Conservation (phyloP, 2,329 filamentous ascomycete species). For the Chaetothyriales sp. region DNA sequence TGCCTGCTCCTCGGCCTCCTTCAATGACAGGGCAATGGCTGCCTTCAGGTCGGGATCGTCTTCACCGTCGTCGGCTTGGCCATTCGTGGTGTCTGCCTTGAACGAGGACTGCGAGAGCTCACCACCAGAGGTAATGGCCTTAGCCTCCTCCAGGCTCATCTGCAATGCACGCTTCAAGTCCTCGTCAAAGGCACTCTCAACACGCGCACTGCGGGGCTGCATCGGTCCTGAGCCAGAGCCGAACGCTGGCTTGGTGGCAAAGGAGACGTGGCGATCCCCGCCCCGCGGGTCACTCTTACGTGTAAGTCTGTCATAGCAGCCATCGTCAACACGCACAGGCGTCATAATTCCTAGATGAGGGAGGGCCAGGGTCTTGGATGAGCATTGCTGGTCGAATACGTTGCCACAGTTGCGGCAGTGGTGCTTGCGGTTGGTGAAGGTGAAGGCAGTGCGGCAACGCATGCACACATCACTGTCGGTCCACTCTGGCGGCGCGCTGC, state of each 20-base stretch:
- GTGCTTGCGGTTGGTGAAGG: constrained; percentile 95
- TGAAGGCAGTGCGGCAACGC: constrained; percentile 89
- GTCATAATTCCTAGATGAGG: constrained; percentile 87
- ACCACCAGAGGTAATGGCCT: constrained; percentile 49
- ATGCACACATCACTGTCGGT: constrained; percentile 96
- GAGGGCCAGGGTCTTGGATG: constrained; percentile 70
- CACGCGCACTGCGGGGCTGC: constrained; percentile 77
- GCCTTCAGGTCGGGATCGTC: constrained; percentile 88
- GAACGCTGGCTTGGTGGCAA: constrained; percentile 37
- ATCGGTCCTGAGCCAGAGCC: constrained; percentile 33
- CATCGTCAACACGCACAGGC: constrained; percentile 86
- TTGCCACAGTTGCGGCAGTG: constrained; percentile 97
- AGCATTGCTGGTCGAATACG: constrained; percentile 92
- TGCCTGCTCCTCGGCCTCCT: constrained; percentile 98
- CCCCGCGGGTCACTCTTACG: constrained; percentile 39
- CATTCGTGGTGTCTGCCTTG: constrained; percentile 22
- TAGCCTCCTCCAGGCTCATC: constrained; percentile 92
- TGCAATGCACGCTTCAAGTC: constrained; percentile 85
- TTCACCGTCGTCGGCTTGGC: constrained; percentile 46
- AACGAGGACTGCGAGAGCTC: constrained; percentile 52
- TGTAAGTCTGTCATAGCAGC: constrained; percentile 78
- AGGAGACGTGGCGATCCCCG: constrained; percentile 20
- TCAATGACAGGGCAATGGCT: constrained; percentile 83
- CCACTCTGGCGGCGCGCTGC: constrained; percentile 93
- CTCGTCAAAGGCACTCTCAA: constrained; percentile 85